phyloP scores from a whole-genome alignment of 495 filamentous ascomycete genomes.

The Xylaria venustula region DNA sequence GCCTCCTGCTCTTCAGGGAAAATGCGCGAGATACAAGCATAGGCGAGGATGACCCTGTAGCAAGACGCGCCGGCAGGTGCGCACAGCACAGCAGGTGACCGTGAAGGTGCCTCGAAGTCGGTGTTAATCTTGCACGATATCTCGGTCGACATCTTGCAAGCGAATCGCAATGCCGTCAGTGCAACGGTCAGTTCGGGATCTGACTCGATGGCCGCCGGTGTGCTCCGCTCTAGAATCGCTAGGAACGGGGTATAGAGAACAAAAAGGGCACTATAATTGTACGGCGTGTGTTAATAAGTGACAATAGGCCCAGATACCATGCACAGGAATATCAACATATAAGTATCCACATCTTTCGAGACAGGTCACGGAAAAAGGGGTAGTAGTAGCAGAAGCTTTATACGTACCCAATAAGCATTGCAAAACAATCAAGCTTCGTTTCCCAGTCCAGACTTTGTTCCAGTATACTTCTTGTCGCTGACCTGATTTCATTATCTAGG shows the following conservation, averaged over 20 bases:
- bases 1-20: conserved; percentile 23
- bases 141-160: conserved; percentile 34
- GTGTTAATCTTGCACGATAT: conserved; percentile 32
- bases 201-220: conserved; percentile 3
- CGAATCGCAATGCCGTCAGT: conserved; percentile 27
- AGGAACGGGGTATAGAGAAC: conserved; percentile 15
- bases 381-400: too few species aligned
- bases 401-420: conserved; percentile 30
- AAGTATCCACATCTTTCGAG: not conserved
- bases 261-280: conserved; percentile 5
- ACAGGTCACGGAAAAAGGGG: too few species aligned
- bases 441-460: conserved; percentile 28
- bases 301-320: not conserved
- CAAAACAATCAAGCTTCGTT: conserved; percentile 27
- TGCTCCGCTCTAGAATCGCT: conserved; percentile 2
- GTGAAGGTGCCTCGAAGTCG: conserved; percentile 19
- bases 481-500: conserved; percentile 26
- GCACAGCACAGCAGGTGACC: conserved; percentile 24
- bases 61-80: conserved; percentile 32
- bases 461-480: conserved; percentile 21
- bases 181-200: conserved; percentile 24
- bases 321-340: too few species aligned
- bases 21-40: conserved; percentile 19
- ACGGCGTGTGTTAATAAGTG: not conserved
- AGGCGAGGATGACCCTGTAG: conserved; percentile 24